Percentiles rank a stretch among this genome's conserved stretches.
Evolutionary conservation across 2,329 filamentous ascomycete genomes (phyloP).

Genomic region (Teratosphaeriaceae sp.): DNA sequence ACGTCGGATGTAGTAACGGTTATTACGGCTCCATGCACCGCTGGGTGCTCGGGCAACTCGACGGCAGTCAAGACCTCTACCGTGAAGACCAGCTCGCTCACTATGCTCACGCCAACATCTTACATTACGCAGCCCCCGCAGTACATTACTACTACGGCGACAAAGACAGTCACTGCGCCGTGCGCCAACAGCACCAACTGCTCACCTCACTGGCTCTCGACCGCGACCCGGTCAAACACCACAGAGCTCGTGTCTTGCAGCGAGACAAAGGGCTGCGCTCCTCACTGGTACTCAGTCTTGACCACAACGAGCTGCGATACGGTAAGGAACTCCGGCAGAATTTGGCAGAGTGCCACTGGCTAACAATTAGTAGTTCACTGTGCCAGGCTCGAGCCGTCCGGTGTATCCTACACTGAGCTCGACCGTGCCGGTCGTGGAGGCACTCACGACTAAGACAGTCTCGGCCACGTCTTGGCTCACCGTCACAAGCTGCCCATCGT

Average conservation of each 20-base stretch:
- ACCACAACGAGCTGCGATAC: background rate
- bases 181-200: background rate
- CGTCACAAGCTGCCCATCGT: background rate
- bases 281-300: background rate
- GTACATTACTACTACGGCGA: background rate
- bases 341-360: too few species aligned
- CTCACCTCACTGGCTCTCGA: slow-evolving; percentile 1
- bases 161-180: background rate
- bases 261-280: background rate
- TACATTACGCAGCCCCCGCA: slow-evolving; percentile 1
- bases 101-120: background rate
- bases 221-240: background rate
- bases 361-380: background rate
- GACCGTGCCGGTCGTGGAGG: background rate
- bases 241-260: background rate
- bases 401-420: background rate
- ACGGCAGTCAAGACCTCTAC: background rate
- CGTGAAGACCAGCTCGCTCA: background rate
- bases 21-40: background rate
- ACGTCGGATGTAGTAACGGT: background rate
- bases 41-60: background rate
- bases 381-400: background rate
- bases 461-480: background rate
- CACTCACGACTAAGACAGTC: background rate
- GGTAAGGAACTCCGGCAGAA: background rate